These are phyloP conservation scores for Logfia minima DNA, from an alignment of 129 eudicot genomes.

Conservation along the genomic window DNA sequence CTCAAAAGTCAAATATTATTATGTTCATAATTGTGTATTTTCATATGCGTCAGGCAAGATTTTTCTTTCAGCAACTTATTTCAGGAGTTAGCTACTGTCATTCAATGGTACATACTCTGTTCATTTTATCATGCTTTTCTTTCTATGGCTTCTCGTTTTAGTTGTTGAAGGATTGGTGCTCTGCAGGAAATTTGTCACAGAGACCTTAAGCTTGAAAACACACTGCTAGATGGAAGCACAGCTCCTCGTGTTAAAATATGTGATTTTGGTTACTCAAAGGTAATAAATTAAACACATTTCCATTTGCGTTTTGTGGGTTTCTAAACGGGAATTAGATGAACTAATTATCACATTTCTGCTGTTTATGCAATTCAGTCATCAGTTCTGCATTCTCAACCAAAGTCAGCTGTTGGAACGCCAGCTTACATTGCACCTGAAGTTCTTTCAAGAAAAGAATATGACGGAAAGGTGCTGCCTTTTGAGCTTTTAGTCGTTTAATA, in stretches of 20 bases:
- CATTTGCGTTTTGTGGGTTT: background rate
- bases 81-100: slow-evolving; percentile 88
- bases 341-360: background rate
- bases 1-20: slow-evolving; percentile 9
- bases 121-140: slow-evolving; percentile 2
- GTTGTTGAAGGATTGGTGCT: slow-evolving; percentile 1
- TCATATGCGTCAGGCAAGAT: slow-evolving; percentile 57
- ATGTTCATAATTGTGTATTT: background rate
- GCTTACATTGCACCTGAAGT: slow-evolving; percentile 88
- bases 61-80: slow-evolving; percentile 79
- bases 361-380: slow-evolving; percentile 48
- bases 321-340: background rate
- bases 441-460: slow-evolving; percentile 57
- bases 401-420: slow-evolving; percentile 81
- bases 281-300: slow-evolving; percentile 6
- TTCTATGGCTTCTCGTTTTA: background rate
- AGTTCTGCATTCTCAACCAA: slow-evolving; percentile 78
- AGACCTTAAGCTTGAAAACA: slow-evolving; percentile 82
- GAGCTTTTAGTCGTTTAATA: slow-evolving; percentile 8
- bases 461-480: slow-evolving; percentile 59
- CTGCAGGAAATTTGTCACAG: slow-evolving; percentile 69
- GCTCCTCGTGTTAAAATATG: slow-evolving; percentile 82
- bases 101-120: slow-evolving; percentile 50
- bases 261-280: slow-evolving; percentile 86
- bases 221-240: slow-evolving; percentile 64